Percentiles rank a stretch among this genome's conserved stretches.
Conservation (phyloP, 2,329 filamentous ascomycete genomes). For the Chrysoporthe cubensis region DNA sequence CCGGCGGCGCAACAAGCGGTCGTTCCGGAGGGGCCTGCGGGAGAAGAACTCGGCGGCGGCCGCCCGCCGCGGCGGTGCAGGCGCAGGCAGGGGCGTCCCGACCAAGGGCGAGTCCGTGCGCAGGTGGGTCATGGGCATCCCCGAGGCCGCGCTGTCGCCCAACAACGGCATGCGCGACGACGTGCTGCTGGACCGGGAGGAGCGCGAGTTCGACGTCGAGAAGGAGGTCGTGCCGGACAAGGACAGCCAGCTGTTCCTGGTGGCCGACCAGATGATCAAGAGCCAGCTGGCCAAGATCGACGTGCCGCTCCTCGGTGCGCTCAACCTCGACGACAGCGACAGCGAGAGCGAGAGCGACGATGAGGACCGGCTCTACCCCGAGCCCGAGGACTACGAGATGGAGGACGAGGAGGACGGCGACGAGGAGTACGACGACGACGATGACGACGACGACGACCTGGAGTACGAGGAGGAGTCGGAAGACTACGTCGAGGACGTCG, state of each 20-base stretch:
- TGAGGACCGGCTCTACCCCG: slow-evolving; percentile 35
- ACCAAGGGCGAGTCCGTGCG: slow-evolving; percentile 47
- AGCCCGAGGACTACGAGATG: slow-evolving; percentile 34
- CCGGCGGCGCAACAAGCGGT: slow-evolving; percentile 45
- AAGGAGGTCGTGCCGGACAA: slow-evolving; percentile 44
- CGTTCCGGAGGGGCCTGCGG: slow-evolving; percentile 46
- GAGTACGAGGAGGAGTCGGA: slow-evolving; percentile 36
- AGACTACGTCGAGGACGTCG: slow-evolving; percentile 33
- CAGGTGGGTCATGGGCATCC: slow-evolving; percentile 48
- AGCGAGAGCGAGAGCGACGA: slow-evolving; percentile 46
- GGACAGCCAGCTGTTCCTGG: slow-evolving; percentile 47
- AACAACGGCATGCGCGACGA: slow-evolving; percentile 34
- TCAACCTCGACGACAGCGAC: slow-evolving; percentile 49
- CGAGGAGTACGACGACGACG: slow-evolving; percentile 21
- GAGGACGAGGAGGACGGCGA: slow-evolving; percentile 33
- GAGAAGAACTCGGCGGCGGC: slow-evolving; percentile 35
- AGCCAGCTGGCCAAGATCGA: slow-evolving; percentile 51
- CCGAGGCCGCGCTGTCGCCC: slow-evolving; percentile 41
- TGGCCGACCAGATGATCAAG: slow-evolving; percentile 53
- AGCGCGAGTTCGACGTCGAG: slow-evolving; percentile 47
- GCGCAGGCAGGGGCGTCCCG: slow-evolving; percentile 20
- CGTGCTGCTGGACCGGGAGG: slow-evolving; percentile 41
- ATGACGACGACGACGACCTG: slow-evolving; percentile 35
- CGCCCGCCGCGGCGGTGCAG: slow-evolving; percentile 23
- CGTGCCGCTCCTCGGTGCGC: slow-evolving; percentile 49